Conservation (phyloP, 495 filamentous ascomycete species). For the Lophiotrema nucula region DNA sequence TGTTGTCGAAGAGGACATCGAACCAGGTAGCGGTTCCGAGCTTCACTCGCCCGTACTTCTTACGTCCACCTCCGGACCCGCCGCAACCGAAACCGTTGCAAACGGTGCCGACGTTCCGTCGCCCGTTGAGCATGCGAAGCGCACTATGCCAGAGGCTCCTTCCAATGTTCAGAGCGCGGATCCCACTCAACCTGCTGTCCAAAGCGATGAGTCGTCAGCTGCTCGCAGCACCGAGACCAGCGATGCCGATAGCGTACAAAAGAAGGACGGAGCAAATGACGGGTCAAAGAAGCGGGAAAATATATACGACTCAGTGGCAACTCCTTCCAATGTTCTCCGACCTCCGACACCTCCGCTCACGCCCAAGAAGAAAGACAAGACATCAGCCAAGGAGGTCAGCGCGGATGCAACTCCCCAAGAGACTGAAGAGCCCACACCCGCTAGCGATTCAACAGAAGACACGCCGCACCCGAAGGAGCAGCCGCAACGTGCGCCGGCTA, state of each 20-base stretch:
- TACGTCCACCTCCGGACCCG: neutral
- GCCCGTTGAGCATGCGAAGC: neutral
- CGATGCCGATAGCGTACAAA: neutral
- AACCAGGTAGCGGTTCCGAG: neutral
- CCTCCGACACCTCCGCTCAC: conserved; percentile 8
- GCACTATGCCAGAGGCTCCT: neutral
- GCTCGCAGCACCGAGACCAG: neutral
- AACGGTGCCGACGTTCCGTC: neutral
- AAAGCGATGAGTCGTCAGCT: neutral
- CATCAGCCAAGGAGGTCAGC: too few relatives aligned
- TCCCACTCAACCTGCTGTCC: neutral
- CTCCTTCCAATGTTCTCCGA: conserved; percentile 2
- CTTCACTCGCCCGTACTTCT: neutral
- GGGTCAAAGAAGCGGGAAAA: neutral
- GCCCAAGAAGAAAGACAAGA: neutral
- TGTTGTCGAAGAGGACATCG: conserved; percentile 12
- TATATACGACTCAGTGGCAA: neutral
- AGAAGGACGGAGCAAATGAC: conserved; percentile 12
- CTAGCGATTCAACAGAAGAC: too few relatives aligned
- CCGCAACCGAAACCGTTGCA: neutral
- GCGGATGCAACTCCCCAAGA: too few relatives aligned
- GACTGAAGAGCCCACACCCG: too few relatives aligned
- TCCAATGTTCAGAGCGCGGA: neutral
- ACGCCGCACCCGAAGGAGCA: too few relatives aligned
- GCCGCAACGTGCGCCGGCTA: too few relatives aligned